A percentile compares a stretch with the other conserved stretches of the same genome.
phyloP scores from a whole-genome alignment of 345 rosid species.

The Eucalyptus camaldulensis region DNA sequence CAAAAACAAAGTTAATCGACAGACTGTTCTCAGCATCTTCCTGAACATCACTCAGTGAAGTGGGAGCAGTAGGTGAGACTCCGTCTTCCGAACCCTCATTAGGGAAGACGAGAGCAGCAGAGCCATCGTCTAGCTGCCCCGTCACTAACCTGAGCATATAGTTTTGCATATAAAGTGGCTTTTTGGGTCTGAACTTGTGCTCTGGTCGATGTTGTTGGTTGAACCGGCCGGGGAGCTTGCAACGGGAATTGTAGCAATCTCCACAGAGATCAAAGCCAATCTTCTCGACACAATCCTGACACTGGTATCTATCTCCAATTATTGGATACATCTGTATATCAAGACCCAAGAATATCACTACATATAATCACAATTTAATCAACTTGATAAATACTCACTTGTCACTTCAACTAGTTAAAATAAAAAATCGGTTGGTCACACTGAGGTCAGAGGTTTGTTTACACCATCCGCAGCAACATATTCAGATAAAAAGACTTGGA shows the following conservation, averaged over 20 bases:
- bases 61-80: not conserved
- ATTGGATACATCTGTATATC: conserved; percentile 56
- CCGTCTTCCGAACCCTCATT: too few species aligned
- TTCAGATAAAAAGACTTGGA: not conserved
- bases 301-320: conserved; percentile 61
- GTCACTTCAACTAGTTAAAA: not conserved
- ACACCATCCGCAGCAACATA: not conserved
- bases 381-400: not conserved
- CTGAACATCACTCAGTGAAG: not conserved
- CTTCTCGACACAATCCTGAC: conserved; percentile 52
- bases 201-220: conserved; percentile 85
- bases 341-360: not conserved
- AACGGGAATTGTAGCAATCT: conserved; percentile 51
- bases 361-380: not conserved
- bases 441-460: not conserved
- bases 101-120: too few species aligned
- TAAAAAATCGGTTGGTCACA: not conserved
- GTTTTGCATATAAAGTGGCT: too few species aligned
- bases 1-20: not conserved
- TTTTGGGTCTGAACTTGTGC: conserved; percentile 33
- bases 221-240: conserved; percentile 72
- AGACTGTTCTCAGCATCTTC: not conserved
- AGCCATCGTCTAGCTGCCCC: too few species aligned
- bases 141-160: too few species aligned
- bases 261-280: conserved; percentile 84